A percentile compares a stretch with the other conserved stretches of the same genome.
Conservation (phyloP, 139 green algal species). For the Desmodesmus armatus region DNA sequence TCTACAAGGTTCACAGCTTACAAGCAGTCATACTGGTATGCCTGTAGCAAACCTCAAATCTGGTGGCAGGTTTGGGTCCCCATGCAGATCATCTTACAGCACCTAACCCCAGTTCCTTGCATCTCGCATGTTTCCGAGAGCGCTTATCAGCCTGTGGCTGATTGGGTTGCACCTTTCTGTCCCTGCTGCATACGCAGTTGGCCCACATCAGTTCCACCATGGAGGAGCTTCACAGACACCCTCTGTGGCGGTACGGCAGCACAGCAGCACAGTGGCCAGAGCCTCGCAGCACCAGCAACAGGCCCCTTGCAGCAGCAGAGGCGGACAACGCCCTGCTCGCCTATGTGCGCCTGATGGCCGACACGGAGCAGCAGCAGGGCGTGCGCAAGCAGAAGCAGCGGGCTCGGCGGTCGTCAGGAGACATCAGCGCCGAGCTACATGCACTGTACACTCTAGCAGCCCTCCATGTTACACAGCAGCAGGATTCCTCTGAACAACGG, state of each 20-base stretch:
- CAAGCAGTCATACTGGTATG: no score
- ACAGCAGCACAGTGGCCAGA: not conserved
- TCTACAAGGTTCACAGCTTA: no score
- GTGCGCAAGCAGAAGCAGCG: not conserved
- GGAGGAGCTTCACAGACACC: constrained; percentile 29
- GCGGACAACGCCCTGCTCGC: constrained; percentile 8
- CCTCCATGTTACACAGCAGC: not conserved
- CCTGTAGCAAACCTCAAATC: no score
- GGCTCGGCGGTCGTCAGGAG: not conserved
- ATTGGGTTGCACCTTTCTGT: no score
- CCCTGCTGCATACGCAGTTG: no score
- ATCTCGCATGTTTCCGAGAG: no score
- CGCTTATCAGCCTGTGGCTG: no score
- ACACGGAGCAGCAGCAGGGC: constrained; percentile 32
- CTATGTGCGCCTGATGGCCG: constrained; percentile 22
- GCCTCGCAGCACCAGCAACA: not conserved
- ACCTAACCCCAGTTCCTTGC: not conserved
- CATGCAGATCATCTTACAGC: not conserved
- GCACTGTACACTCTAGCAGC: constrained; percentile 26
- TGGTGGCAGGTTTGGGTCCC: no score
- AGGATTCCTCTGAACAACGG: not conserved
- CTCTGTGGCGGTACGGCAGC: constrained; percentile 30
- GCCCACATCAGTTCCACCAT: no score
- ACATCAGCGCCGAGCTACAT: constrained; percentile 22
- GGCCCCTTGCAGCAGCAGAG: not conserved